Conservation (phyloP, 2,329 filamentous ascomycete genomes). For the Dactylellina leptospora region DNA sequence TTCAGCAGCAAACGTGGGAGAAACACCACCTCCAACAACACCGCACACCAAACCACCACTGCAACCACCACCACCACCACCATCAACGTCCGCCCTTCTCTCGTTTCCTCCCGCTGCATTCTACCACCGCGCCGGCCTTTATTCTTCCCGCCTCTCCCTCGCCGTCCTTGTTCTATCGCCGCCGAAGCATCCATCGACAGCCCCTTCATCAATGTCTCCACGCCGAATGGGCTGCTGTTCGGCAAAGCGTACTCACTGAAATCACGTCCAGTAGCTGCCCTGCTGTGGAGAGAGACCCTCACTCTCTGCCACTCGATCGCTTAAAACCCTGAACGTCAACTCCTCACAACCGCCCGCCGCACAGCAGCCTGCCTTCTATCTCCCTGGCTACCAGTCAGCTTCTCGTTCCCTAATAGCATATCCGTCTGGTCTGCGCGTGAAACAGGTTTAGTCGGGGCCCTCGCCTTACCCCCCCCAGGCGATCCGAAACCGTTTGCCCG, state of each 20-base stretch:
- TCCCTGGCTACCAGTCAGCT: conserved; percentile 43
- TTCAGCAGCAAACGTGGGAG: not conserved
- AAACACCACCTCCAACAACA: conserved; percentile 4
- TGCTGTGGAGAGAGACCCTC: conserved; percentile 14
- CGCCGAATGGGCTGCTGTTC: conserved; percentile 38
- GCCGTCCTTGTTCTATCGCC: not conserved
- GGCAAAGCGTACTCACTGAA: conserved; percentile 34
- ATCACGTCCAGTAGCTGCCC: conserved; percentile 15
- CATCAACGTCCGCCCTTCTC: not conserved
- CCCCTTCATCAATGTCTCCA: conserved; percentile 44
- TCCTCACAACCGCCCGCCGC: conserved; percentile 45
- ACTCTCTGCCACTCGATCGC: too few species aligned
- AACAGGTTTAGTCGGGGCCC: conserved; percentile 7
- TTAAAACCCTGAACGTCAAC: conserved; percentile 53
- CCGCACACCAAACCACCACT: not conserved
- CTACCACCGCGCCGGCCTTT: conserved; percentile 11
- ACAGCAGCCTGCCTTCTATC: conserved; percentile 23
- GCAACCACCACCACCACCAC: not conserved
- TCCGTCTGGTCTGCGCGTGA: conserved; percentile 29
- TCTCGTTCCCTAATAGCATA: conserved; percentile 28
- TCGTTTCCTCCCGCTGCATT: not conserved
- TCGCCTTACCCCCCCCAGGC: conserved; percentile 12
- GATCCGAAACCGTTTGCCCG: conserved; percentile 18
- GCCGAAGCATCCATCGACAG: not conserved
- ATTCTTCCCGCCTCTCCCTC: conserved; percentile 2